These are phyloP conservation scores for Mortierella alpina DNA, from an alignment of 192 early-diverging fungal species.

Conservation along the genomic window DNA sequence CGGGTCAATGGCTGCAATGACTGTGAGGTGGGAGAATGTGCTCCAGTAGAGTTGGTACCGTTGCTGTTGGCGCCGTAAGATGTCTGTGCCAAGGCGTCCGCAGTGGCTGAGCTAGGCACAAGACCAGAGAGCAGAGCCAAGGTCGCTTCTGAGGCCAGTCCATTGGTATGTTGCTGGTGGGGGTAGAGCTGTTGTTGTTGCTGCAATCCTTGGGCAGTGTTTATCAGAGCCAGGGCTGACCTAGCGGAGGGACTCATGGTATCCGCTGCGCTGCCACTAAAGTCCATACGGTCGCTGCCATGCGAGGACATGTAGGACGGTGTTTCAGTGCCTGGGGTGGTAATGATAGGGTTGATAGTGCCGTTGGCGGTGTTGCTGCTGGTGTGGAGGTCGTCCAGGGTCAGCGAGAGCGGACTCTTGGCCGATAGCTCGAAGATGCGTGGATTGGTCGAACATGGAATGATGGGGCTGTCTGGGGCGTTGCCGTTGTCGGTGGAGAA, in stretches of 20 bases:
- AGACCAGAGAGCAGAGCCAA: conserved; percentile 18
- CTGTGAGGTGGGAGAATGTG: conserved; percentile 6
- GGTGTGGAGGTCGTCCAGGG: conserved; percentile 3
- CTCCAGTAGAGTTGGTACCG: not conserved
- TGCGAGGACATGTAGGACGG: conserved; percentile 18
- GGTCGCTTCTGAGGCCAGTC: conserved; percentile 13
- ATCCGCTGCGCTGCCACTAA: not conserved
- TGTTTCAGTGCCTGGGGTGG: conserved; percentile 11
- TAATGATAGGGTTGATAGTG: conserved; percentile 16
- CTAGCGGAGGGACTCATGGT: conserved; percentile 5
- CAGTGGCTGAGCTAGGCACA: too few relatives aligned
- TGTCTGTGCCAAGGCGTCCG: not conserved
- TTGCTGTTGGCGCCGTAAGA: not conserved
- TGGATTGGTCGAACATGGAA: conserved; percentile 5
- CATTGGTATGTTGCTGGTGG: conserved; percentile 6
- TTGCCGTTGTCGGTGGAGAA: conserved; percentile 10
- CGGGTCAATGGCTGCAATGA: conserved; percentile 33
- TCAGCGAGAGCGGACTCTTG: conserved; percentile 13
- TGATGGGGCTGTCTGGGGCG: too few relatives aligned
- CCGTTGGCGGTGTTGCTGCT: not conserved
- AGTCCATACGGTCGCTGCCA: not conserved
- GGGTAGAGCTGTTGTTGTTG: conserved; percentile 20
- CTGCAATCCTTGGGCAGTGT: conserved; percentile 12
- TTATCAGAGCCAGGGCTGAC: conserved; percentile 18
- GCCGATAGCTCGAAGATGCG: conserved; percentile 39